Evolutionary conservation across 2,329 filamentous ascomycete species (phyloP), one percentile per base, ranked within the genome.

Genomic region (Xylariaceae sp.): DNA sequence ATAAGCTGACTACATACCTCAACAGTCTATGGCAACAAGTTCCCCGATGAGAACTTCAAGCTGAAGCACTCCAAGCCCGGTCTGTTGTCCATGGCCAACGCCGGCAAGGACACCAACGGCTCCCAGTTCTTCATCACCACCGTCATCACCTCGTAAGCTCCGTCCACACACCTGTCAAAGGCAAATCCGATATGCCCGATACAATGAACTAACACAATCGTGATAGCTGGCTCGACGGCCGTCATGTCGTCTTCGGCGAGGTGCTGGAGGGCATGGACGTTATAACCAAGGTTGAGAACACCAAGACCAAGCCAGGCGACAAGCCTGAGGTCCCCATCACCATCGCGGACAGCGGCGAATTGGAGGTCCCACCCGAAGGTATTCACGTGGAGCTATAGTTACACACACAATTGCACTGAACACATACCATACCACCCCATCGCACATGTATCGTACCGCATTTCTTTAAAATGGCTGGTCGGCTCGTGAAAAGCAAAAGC

Each of bases 11-110:
- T 14, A 22, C 42, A 16, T n/a, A 19, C 31, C 17, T 52, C n/a
- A 14, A n/a, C 47, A 86, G 83, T 94, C 78, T 94, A 93, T 71
- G 89, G 89, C 66, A 79, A 82, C 64, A 89, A 89, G 75, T 94
- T 94, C 76, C 74, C 83, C 60, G 89, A 95, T 66, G 89, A 95
- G 85, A 94, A 93, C 87, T 94, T 95, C 82, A 93, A 94, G 86
- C 81, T 93, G 69, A 92, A 91, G 82, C 90, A 95, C 84, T 83
- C 80, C 78, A 91, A 90, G 82, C 87, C 85, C 73, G 89, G 89
- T 66, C 76, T 90, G 47, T 77, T 94, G 60, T 90, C 87, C 73
- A 94, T 90, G 89, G 89, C 88, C 73, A 92, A 92, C 75, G 83
- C 88, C 55, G 89, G 89, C 72, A 82, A 84, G 72, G 88, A 94